Conservation (phyloP, 495 filamentous ascomycete genomes). For the Mycothermus thermophilus region DNA sequence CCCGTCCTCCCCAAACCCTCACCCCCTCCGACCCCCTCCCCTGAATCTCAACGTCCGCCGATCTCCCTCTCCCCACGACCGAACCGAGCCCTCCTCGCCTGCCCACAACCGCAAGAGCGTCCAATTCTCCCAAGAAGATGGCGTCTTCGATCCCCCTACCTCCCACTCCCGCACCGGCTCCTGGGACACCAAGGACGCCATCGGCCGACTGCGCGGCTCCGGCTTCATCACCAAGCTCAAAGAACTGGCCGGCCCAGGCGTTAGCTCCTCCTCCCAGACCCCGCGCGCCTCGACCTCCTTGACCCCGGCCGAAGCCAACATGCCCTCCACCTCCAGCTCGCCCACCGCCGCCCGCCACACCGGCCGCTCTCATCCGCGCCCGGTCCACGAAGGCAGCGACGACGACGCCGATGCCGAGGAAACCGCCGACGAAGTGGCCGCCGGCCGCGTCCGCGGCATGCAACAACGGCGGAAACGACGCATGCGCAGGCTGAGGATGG, state of each 20-base stretch:
- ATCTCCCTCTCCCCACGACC: conserved; percentile 1
- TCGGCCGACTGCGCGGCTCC: conserved; percentile 40
- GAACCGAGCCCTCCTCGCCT: conserved; percentile 12
- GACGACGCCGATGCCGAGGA: conserved; percentile 65
- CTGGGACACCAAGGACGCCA: conserved; percentile 42
- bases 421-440: conserved; percentile 42
- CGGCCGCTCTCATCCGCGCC: conserved; percentile 29
- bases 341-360: conserved; percentile 32
- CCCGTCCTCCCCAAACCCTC: conserved; percentile 17
- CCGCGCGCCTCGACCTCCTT: too few relatives aligned
- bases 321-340: conserved; percentile 29
- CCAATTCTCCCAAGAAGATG: conserved; percentile 46
- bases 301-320: conserved; percentile 15
- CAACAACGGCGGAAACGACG: conserved; percentile 40
- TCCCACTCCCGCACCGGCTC: conserved; percentile 42
- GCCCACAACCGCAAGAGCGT: conserved; percentile 32
- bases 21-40: conserved; percentile 3
- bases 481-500: conserved; percentile 37
- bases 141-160: conserved; percentile 24
- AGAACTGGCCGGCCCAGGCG: conserved; percentile 37
- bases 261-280: conserved; percentile 23
- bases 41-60: conserved; percentile 5
- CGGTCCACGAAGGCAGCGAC: conserved; percentile 49
- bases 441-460: conserved; percentile 27
- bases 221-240: conserved; percentile 58